Base-by-base conservation (phyloP, 495 filamentous ascomycete species). In the Schizothecium vesticola region DNA sequence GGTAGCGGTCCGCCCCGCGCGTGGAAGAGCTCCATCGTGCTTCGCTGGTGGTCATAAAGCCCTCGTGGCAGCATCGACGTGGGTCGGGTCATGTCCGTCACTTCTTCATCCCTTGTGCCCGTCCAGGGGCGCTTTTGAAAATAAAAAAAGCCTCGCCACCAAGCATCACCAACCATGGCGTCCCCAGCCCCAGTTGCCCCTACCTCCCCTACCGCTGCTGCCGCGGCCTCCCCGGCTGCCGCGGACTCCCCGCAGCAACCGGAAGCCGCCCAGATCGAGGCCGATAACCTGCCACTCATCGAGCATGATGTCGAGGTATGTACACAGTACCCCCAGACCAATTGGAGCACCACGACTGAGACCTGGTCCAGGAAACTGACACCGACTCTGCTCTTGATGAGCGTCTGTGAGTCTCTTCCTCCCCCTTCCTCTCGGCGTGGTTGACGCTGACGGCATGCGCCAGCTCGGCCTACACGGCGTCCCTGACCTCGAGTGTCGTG, bases 381-480 rank as follows among this genome's bases (percentile, higher is more conserved):
- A 43, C 33, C 33, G 33, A 43, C 33, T 43, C 33, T 19, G 33
- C 13, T 1, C 33, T 43, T 19, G 33, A 43, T 0, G 33, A 43
- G 13, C 33, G 33, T 19, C 33, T 43, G 33, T 43, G 13, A 43
- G 33, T 13, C 12, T 0, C 33, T 3, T 43, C 11, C 3, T 36
- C 33, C 33, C 28, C 33, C 33, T 19, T 19, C 33, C 33, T 19
- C 13, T 16, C 4, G 13, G 4, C n/a, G n/a, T n/a, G 13, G 0
- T 16, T 43, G 28, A 6, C 13, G 6, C 33, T 43, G 33, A 43
- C 33, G 4, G 25, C 33, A 24, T 23, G 12, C 16, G n/a, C 22
- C 23, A 70, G 69, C n/a, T 62, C 69, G 2, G 58, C 60, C 23
- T 71, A 65, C 63, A 71, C 63, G 10, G 58, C 66, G 7, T 71